Evolutionary conservation across 768 basidiomycete species (phyloP).

Genomic region (Psilocybe azurescens): DNA sequence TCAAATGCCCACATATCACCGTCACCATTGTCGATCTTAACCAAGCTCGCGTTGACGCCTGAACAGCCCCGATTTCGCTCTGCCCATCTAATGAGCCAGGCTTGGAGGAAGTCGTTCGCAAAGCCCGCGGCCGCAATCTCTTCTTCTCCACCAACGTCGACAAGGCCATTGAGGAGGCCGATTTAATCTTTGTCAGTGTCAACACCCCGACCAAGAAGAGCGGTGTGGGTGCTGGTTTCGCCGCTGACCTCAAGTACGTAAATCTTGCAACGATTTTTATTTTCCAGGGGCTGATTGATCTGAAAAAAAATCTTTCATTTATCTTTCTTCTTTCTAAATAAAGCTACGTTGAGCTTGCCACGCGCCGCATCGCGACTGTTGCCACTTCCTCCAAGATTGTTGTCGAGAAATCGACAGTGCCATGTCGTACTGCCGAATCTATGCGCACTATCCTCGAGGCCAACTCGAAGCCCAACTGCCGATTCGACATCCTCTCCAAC

Average conservation of each 20-base stretch:
- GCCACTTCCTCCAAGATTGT: constrained; percentile 95
- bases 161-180: constrained; percentile 90
- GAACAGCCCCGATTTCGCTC: constrained; percentile 83
- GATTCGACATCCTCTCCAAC: constrained; percentile 99
- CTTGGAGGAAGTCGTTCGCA: constrained; percentile 87
- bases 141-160: constrained; percentile 98
- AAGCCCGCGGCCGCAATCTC: constrained; percentile 91
- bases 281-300: constrained; percentile 18
- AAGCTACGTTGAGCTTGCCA: constrained; percentile 97
- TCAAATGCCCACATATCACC: constrained; percentile 89
- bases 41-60: constrained; percentile 91
- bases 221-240: constrained; percentile 97
- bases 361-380: constrained; percentile 92
- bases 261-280: constrained; percentile 14
- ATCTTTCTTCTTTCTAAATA: constrained; percentile 6
- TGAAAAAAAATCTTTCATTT: constrained; percentile 1
- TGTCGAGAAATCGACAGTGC: constrained; percentile 99
- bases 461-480: constrained; percentile 90
- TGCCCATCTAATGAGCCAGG: constrained; percentile 99
- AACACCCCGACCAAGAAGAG: constrained; percentile 99
- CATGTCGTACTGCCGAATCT: constrained; percentile 97
- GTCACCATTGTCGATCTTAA: constrained; percentile 99
- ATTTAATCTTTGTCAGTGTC: constrained; percentile 97
- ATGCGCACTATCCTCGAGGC: constrained; percentile 99
- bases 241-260: constrained; percentile 95